A percentile compares a stretch with the other conserved stretches of the same genome.
These are phyloP conservation scores for Hypoxylon sp. DNA, from an alignment of 2,329 filamentous ascomycete species.

Conservation along the genomic window DNA sequence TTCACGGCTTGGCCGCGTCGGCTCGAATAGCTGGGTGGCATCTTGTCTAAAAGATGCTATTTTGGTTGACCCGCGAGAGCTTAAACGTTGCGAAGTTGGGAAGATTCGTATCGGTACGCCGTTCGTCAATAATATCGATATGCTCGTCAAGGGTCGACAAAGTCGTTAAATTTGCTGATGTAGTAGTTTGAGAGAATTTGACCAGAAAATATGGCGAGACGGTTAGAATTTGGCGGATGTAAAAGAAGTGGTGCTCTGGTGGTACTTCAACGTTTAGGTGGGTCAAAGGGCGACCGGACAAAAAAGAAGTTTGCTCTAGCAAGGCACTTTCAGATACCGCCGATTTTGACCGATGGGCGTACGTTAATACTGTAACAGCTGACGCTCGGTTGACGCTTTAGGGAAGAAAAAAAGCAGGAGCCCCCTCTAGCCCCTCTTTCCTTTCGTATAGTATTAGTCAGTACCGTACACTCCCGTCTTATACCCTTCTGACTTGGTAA, in stretches of 20 bases:
- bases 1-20: constrained; percentile 79
- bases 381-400: constrained; percentile 44
- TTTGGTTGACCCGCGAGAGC: constrained; percentile 2
- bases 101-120: constrained; percentile 20
- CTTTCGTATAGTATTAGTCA: constrained; percentile 36
- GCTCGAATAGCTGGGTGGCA: constrained; percentile 70
- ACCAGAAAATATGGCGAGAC: constrained; percentile 23
- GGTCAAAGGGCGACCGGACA: constrained; percentile 41
- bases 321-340: constrained; percentile 28
- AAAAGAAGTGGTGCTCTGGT: constrained; percentile 27
- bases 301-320: constrained; percentile 32
- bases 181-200: constrained; percentile 17
- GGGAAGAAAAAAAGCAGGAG: constrained; percentile 8
- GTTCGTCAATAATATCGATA: constrained; percentile 29
- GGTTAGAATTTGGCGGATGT: constrained; percentile 28
- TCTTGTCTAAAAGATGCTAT: constrained; percentile 24
- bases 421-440: constrained; percentile 35
- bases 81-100: constrained; percentile 2
- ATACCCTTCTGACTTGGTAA: constrained; percentile 8
- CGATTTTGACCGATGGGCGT: constrained; percentile 44
- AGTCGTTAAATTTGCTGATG: constrained; percentile 6
- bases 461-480: constrained; percentile 16
- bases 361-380: constrained; percentile 34
- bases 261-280: constrained; percentile 33
- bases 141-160: constrained; percentile 26